These are phyloP conservation scores for Gaertneriomyces semiglobifer DNA, from an alignment of 192 early-diverging fungal genomes.

Conservation along the genomic window DNA sequence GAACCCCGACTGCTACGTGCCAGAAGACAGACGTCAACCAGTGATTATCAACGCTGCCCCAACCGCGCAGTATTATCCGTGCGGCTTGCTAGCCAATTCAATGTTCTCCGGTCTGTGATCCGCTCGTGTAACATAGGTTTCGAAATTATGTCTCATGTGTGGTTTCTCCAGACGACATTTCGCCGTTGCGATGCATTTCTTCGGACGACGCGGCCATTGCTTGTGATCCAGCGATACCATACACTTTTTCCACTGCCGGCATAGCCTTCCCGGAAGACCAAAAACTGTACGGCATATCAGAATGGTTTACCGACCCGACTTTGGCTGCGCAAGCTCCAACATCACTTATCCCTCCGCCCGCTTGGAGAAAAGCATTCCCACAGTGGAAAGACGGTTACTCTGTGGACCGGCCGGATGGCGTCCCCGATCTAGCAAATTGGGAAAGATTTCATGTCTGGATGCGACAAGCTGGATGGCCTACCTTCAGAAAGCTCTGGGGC, in stretches of 20 bases:
- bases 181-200: constrained; percentile 45
- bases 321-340: constrained; percentile 39
- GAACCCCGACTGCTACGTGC: constrained; percentile 29
- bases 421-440: constrained; percentile 65
- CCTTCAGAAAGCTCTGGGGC: constrained; percentile 94
- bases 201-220: background rate
- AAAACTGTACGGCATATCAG: constrained; percentile 37
- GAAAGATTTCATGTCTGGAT: constrained; percentile 99
- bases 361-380: constrained; percentile 72
- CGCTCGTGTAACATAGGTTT: constrained; percentile 5
- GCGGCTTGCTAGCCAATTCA: constrained; percentile 97
- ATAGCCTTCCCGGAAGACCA: constrained; percentile 87
- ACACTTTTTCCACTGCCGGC: constrained; percentile 58
- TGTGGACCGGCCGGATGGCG: constrained; percentile 25
- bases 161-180: constrained; percentile 42
- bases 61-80: constrained; percentile 78
- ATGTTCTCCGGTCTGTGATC: constrained; percentile 82
- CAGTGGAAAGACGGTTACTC: constrained; percentile 48
- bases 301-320: constrained; percentile 32
- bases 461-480: constrained; percentile 92
- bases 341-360: constrained; percentile 74
- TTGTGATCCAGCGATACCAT: constrained; percentile 1
- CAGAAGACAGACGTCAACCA: constrained; percentile 5
- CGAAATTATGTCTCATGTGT: constrained; percentile 48
- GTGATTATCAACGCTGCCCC: constrained; percentile 19